phyloP scores from a whole-genome alignment of 495 filamentous ascomycete species.

The Trichocladium uniseriatum region DNA sequence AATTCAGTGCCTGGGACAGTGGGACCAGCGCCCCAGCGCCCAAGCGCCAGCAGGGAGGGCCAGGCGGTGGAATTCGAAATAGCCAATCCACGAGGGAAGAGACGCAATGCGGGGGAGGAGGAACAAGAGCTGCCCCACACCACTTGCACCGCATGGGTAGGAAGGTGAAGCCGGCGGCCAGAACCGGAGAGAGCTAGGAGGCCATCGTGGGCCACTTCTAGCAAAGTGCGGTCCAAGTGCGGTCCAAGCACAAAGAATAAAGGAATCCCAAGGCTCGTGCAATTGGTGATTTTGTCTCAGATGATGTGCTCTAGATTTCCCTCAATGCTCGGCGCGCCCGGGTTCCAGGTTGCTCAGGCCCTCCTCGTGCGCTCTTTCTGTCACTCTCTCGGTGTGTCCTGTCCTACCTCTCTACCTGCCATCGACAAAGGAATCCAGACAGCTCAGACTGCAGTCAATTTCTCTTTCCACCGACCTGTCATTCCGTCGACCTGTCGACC shows the following conservation, averaged over 20 bases:
- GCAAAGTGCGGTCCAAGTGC: too few species aligned
- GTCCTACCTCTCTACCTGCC: too few species aligned
- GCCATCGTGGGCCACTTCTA: conserved; percentile 14
- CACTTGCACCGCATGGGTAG: conserved; percentile 3
- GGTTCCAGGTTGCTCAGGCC: too few species aligned
- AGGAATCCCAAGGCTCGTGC: conserved; percentile 1
- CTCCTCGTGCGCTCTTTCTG: not conserved
- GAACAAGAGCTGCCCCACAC: conserved; percentile 4
- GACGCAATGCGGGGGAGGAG: conserved; percentile 15
- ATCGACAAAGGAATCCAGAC: not conserved
- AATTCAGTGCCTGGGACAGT: not conserved
- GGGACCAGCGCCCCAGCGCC: not conserved
- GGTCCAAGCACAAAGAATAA: not conserved
- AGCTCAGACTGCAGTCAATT: not conserved
- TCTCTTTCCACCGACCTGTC: too few species aligned
- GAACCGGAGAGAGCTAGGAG: conserved; percentile 6
- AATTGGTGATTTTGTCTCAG: not conserved
- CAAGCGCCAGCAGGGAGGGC: not conserved
- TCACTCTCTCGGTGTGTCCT: too few species aligned
- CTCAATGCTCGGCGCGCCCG: too few species aligned
- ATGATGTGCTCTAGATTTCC: too few species aligned
- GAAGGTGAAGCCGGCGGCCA: conserved; percentile 12
- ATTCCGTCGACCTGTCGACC: too few species aligned
- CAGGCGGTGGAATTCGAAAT: not conserved
- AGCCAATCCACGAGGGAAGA: conserved; percentile 16